A percentile compares a stretch with the other conserved stretches of the same genome.
These are phyloP conservation scores for Pseudogymnoascus sp. DNA, from an alignment of 2,329 filamentous ascomycete species.

Conservation along the genomic window DNA sequence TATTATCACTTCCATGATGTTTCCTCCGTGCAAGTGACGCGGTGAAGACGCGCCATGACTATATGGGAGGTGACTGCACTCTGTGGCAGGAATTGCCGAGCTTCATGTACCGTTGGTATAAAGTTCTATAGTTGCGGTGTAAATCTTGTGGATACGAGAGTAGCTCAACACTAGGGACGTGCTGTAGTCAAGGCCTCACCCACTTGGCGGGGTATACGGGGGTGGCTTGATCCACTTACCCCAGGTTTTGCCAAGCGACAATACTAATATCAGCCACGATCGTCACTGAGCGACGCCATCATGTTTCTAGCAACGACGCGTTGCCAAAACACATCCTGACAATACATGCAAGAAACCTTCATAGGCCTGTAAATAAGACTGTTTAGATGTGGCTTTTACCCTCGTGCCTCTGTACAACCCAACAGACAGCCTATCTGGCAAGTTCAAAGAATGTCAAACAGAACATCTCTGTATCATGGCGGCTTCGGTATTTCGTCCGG, in stretches of 20 bases:
- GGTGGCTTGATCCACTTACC: background rate
- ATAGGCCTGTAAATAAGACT: background rate
- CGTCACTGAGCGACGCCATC: background rate
- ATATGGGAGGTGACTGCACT: background rate
- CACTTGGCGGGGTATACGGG: background rate
- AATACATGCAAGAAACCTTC: background rate
- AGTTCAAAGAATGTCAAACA: background rate
- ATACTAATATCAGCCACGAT: background rate
- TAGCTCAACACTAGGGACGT: conserved; percentile 1
- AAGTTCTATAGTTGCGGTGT: background rate
- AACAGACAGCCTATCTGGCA: background rate
- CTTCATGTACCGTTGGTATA: background rate
- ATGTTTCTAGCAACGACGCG: background rate
- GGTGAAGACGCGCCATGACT: background rate
- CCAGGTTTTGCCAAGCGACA: background rate
- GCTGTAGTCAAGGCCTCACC: background rate
- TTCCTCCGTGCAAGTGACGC: background rate
- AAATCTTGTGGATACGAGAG: background rate
- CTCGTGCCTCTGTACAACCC: background rate
- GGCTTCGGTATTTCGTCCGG: background rate
- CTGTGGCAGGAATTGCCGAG: background rate
- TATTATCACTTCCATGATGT: background rate
- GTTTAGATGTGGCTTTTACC: background rate
- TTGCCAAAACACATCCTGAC: background rate
- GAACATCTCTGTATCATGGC: background rate